Evolutionary conservation across 805 yeast species (phyloP), one percentile per base, ranked within the genome.

Genomic region (Kazachstania bromeliacearum): DNA sequence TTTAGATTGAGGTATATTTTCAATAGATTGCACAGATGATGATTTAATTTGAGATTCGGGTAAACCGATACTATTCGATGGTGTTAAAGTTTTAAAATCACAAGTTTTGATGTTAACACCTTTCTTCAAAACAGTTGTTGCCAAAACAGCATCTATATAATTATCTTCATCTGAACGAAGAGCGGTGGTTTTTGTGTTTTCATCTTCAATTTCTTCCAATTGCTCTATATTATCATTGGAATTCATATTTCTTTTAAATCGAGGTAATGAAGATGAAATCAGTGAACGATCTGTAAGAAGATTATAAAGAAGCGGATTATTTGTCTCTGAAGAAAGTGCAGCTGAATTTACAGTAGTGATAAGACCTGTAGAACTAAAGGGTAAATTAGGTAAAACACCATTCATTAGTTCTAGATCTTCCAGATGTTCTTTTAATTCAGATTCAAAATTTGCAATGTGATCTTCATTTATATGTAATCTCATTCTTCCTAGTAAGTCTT

Each of bases 251-350:
- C 36, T 36, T 16, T 64, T 65, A 19, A 56, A 70, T 18, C 83
- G 75, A 0, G 98, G 96, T 28, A 92, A 64, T 0, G 97, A 88
- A 0, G 96, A 85, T 1, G 96, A 85, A 15, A 89, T 78, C 7
- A 85, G 69, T 1, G 97, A 85, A 35, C 97, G 66, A 55, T 92
- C 97, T 0, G 99, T 92, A 26, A 92, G 66, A 12, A 92, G 71
- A 53, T 92, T 92, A 58, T 88, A 85, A 12, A 92, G 75, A 28
- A 92, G 71, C 2, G 99, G 98, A 55, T 92, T 92, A 41, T 71
- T 69, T 9, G 56, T 57, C 34, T 53, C 57, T 4, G 59, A 39
- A 13, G 53, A 51, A 27, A 57, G 54, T 6, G 83, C 75, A 19
- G 94, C 89, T 16, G 85, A 75, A 7, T 66, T 58, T 0, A 94